Base-by-base conservation (phyloP, 2,329 filamentous ascomycete species). In the Trichophyton schoenleinii region DNA sequence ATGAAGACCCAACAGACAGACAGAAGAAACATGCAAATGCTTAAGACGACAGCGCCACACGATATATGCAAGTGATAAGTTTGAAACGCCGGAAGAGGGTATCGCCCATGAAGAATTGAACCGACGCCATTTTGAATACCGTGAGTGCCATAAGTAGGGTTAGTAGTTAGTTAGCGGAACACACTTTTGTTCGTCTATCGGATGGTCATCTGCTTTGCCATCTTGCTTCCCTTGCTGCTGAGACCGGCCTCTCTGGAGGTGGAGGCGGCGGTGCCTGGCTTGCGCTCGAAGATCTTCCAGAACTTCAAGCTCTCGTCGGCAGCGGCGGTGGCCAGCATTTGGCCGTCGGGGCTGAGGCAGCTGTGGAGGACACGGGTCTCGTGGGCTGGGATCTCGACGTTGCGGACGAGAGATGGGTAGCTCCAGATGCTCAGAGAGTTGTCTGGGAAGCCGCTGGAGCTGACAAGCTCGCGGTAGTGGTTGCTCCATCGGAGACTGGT, bases 251-350 rank as follows among this genome's bases (percentile, higher is more conserved):
- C 81, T 63, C 83, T 81, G 60, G 85, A 80, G 36, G 80, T 72
- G 57, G 84, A 83, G 59, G 86, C 83, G 63, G 83, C 79, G 63
- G 83, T 79, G 61, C 90, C 91, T 18, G 91, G 81, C 84, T 96
- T 97, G 84, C 96, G 96, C 83, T 99, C 94, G 71, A 99, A 99
- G 69, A 99, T 83, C 85, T 99, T 99, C 94, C 94, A 99, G 82
- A 99, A 99, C 80, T 99, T 99, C 75, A 99, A 82, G 72, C 87
- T 92, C 81, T 99, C 94, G 70, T 99, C 94, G 42, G 92, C 91
- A 68, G 92, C 89, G 85, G 94, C 92, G 59, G 94, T 99, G 58
- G 94, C 94, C 61, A 99, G 84, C 85, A 96, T 96, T 80, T 99
- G 94, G 59, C 94, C 94, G 71, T 99, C 94, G 2, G 94, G 94